Base-by-base conservation (phyloP, 106 monocot species). In the Apostasia shenzhenica region DNA sequence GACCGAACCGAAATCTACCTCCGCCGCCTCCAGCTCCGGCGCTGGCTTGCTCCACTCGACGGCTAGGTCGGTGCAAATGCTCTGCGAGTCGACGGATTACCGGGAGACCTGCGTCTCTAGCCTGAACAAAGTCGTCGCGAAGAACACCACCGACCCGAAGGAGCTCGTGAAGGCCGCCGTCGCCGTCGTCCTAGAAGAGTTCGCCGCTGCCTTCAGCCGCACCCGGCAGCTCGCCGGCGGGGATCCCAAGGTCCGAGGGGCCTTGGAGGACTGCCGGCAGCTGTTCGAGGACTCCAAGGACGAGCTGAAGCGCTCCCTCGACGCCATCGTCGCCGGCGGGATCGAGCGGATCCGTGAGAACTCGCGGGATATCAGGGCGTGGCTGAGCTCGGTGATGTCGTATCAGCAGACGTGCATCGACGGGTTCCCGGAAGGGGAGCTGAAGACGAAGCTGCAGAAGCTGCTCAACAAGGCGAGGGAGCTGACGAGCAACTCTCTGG, bases 21-120 rank as follows among this genome's bases (percentile, higher is more conserved):
- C 0, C 44, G 4, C n/a, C 43, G 5, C 49, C 8, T 2, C 59
- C 14, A 1, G 38, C 42, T 12, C 66, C 38, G 50, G 45, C 13
- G 14, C 48, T 44, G 37, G 45, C 12, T 1, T 3, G 8, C 57
- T 74, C 47, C 68, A 55, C 45, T 61, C 84, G 10, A 48, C 81
- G 49, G 6, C 65, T 4, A 80, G 77, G 42, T 77, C 80, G 1
- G 70, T 84, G 26, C 48, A 81, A 42, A 61, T 74, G 61, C 9
- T 81, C 8, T 84, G 84, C 70, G 41, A 73, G 41, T 66, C 80
- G 55, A 84, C 84, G 39, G 84, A 84, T 73, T 84, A 74, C 80
- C 4, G 40, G 11, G 12, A 43, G 3, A 71, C 77, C 14, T 84
- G 84, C 80, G 50, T 61, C 44, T 55, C 53, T 2, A 81, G 68